Base-by-base conservation (phyloP, 495 filamentous ascomycete species). In the Aspergillus nanangensis region DNA sequence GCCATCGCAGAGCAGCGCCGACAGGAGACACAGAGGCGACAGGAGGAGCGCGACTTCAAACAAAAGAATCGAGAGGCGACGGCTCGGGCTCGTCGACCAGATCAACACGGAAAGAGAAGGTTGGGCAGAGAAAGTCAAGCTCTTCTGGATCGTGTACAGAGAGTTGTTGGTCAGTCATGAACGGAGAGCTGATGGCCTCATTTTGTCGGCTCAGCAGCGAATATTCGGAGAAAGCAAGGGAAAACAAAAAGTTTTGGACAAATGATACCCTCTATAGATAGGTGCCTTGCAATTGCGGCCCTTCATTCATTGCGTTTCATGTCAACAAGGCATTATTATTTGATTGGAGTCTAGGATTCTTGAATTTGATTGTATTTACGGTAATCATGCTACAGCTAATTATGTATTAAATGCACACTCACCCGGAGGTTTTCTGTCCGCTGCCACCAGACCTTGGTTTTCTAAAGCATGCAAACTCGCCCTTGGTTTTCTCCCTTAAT, bases 51-150 rank as follows among this genome's bases (percentile, higher is more conserved):
- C 8, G 78, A 81, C 56, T 72, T 76, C 19, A 76, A 74, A 27
- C 82, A 85, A 53, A 76, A 74, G 42, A 79, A 82, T 43, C 74
- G 83, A 14, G 81, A 75, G 61, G 79, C 78, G 3, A 85, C 90
- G 79, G 77, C 79, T 11, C 90, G 90, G 65, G 91, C 90, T 5
- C 79, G 82, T 56, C 72, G 72, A 24, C 84, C 83, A 8, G 88
- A 88, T 38, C 76, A 76, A 57, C 80, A 88, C 65, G 92, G 91
- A 20, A 84, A 92, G 66, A 71, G 82, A 55, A 92, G 88, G 64
- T 55, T 98, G 25, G 93, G 93, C 2, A 75, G 86, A 45, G 88
- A 96, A 74, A 90, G 91, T 47, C 77, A 77, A n/a, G 74, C 93
- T 10, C 51, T 98, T 53, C 65, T 96, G 43, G 85, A 90, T 65